Evolutionary conservation across 441 rosid genomes (phyloP), one percentile per base, ranked within the genome.

Genomic region (Bocquillonia castaneifolia): DNA sequence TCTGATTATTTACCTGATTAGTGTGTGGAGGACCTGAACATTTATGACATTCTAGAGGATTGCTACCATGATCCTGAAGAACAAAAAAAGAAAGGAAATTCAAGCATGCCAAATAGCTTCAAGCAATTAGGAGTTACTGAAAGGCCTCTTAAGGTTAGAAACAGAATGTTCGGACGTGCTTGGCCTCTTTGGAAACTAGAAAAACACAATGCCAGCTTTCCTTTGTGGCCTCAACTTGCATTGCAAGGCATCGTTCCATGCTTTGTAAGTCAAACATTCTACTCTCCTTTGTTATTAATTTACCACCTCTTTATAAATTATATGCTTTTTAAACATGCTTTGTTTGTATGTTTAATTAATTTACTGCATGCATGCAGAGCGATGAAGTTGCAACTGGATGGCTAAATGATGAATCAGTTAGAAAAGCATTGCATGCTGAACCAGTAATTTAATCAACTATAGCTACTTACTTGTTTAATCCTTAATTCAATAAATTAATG

Each of bases 151-250:
- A 63, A 74, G 20, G 87, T 84, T 17, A 72, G 91, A 37, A 84
- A 73, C 67, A 74, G 91, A 64, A 84, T 84, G 79, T 84, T 84
- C 18, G 91, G 91, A 10, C 87, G 91, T 26, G 91, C 88, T 36
- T 86, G 91, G 88, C 91, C 88, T 2, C 76, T 61, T 1, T 74
- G 86, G 75, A 63, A 74, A 9, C 68, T 75, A 0, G 79, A 78
- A 29, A 72, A 64, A 54, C 66, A n/a, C n/a, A n/a, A 70, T 28
- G 87, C 87, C 22, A 31, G 64, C 17, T 76, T 81, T 63, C 80
- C 84, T 5, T 58, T 64, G 34, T 84, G 88, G 88, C 78, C 83
- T 69, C 25, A 77, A 22, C 65, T 80, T 20, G 76, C 67, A 0
- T 28, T 45, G 6, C 62, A 42, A 10, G 45, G 17, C 31, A 45